Evolutionary conservation across 164 flowering plant genomes (phyloP), one percentile per base, ranked within the genome.

Genomic region (Vitis cinerea): DNA sequence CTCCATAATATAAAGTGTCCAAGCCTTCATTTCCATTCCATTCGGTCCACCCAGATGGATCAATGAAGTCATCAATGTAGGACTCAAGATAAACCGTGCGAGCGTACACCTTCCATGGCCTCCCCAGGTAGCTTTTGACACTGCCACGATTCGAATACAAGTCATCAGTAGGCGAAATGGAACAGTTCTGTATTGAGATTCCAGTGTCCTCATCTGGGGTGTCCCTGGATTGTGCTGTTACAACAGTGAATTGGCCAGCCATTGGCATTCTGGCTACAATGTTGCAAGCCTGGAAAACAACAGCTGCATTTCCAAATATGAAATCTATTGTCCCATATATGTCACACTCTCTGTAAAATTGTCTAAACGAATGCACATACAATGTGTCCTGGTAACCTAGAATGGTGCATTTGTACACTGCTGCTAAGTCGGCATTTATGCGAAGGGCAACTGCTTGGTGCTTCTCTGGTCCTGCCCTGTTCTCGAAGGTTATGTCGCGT

Each of bases 361-460:
- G 98, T 9, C 97, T 67, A 66, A 87, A 89, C 3, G 97, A 90
- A 71, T 94, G 97, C 9, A 73, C 87, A 64, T 92, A 94, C 9
- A 94, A 65, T 0, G 95, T 82, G 72, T 92, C 98, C 57, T 94
- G 98, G 81, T 79, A 84, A 8, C 97, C 93, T 1, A 19, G 56
- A 2, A 94, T 66, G 63, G 71, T 49, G 83, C 98, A 94, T 23
- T 79, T 70, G 74, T 81, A 92, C 23, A 89, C 54, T 0, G 97
- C 97, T 0, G 84, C 61, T 10, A 84, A 71, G 74, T 92, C 98
- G 0, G 93, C 96, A 17, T 86, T 90, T 12, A 89, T 73, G 8
- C 97, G 85, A 1, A 94, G 81, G 1, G 98, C 98, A 10, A 87
- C 96, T 0, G 98, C 98, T 71, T 94, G 97, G 71, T 83, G 82